Base-by-base conservation (phyloP, 129 eudicot species). In the Pseudognaphalium luteoalbum region DNA sequence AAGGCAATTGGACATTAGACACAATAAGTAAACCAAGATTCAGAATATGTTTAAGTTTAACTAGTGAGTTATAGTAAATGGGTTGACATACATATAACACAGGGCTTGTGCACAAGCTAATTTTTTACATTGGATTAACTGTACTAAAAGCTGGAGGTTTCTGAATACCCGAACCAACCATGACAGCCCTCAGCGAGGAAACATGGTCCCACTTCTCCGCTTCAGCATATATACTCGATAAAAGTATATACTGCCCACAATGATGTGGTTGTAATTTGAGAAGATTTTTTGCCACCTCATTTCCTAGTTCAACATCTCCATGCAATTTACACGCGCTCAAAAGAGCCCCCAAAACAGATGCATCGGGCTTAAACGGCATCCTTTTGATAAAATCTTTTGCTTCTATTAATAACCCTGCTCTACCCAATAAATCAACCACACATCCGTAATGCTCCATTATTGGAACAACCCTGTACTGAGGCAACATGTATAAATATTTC, bases 381-480 rank as follows among this genome's bases (percentile, higher is more conserved):
- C 75, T 80, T 42, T 16, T 73, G 20, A 93, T 82, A 58, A 86
- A 86, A 10, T 83, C 86, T 17, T 83, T 79, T 37, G 98, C 96
- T 85, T 93, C 98, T 59, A 0, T 58, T 70, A 90, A 58, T 33
- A 86, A 81, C 70, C 98, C 98, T 2, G 94, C 89, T 85, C 92
- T 85, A 29, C 95, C 91, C 52, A 90, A 68, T 22, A 93, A 73
- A 85, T 90, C 98, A 79, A 93, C 92, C 71, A 90, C 90, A 82
- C 98, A 90, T 22, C 96, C 95, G n/a, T 93, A 90, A 70, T 93
- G 96, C 79, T 90, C 92, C 98, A 93, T 93, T 63, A 42, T 58
- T 17, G 92, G 95, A 63, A 74, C 79, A 68, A 90, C 61, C 11
- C 81, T 78, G 68, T 61, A 93, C 34, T 73, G 68, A 57, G 56